A percentile compares a stretch with the other conserved stretches of the same genome.
phyloP scores from a whole-genome alignment of 192 early-diverging fungal genomes.

The Coemansia sp. region DNA sequence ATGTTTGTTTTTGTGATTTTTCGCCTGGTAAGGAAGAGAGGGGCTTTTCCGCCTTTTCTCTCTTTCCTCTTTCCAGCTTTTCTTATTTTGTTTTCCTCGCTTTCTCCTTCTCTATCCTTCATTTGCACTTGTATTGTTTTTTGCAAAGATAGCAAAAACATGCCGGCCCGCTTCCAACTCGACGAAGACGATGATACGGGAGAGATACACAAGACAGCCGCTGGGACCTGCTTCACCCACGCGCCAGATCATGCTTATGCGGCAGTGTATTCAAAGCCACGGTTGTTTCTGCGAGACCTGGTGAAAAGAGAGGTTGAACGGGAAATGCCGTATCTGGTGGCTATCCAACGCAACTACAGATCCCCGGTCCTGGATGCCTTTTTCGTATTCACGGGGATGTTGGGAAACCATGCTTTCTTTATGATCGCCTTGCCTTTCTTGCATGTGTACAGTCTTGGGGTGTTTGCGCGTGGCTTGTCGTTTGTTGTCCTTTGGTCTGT shows the following conservation, averaged over 20 bases:
- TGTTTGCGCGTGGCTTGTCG: conserved; percentile 56
- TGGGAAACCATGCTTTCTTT: conserved; percentile 89
- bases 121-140: conserved; percentile 13
- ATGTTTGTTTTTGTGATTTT: no score
- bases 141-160: conserved; percentile 2
- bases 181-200: conserved; percentile 42
- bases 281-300: conserved; percentile 25
- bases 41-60: neutral
- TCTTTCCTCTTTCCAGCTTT: conserved; percentile 9
- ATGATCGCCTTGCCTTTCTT: conserved; percentile 76
- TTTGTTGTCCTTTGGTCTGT: conserved; percentile 53
- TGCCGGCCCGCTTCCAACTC: conserved; percentile 45
- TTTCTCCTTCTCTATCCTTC: conserved; percentile 6
- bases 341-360: conserved; percentile 35
- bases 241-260: conserved; percentile 41
- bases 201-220: conserved; percentile 5
- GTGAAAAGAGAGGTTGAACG: conserved; percentile 41
- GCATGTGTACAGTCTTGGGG: conserved; percentile 76
- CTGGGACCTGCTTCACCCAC: conserved; percentile 14
- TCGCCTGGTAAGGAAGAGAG: no score
- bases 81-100: conserved; percentile 2
- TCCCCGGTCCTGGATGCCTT: conserved; percentile 57
- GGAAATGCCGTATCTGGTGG: conserved; percentile 35
- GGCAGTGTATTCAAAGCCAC: conserved; percentile 36
- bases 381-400: conserved; percentile 70